Base-by-base conservation (phyloP, 805 yeast species). In the Candida multigemmis region DNA sequence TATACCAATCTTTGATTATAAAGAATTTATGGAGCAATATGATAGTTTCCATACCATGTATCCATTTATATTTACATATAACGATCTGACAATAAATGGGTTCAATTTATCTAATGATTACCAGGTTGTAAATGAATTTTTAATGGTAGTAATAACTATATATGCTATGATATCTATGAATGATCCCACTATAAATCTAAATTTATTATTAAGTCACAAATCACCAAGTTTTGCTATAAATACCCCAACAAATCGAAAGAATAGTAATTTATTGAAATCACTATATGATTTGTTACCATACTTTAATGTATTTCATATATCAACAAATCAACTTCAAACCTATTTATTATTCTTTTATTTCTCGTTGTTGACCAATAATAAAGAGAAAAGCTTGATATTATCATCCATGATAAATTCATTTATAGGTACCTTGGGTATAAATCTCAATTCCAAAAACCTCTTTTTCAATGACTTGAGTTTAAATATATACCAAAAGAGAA, bases 1-100 rank as follows among this genome's bases (percentile, higher is more conserved):
- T 32, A 59, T 71, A 14, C 77, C 77, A 4, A 64, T 71, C 6
- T 60, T 71, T 34, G 77, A 71, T 37, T 70, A 66, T 36, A 67
- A 63, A 24, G 48, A 57, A 19, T 71, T 71, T 35, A 71, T 70
- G 63, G 64, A 62, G 37, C 61, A 64, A 26, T 71, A 71, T 24
- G 65, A 60, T 23, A 64, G 59, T 6, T 59, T 62, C 33, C 68
- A 62, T 33, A 60, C 66, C 6, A 59, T 60, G 67, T 61, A 60
- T 29, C 68, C 68, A 6, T 61, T 61, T 30, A 61, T 61, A 43
- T 61, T 61, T 39, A 62, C 67, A 1, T 62, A 62, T 33, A 65
- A 60, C 28, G 67, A 61, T 36, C 56, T 66, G 13, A 57, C 66
- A 11, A 58, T 61, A 19, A 62, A 62, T 37, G 67, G 68, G 18